These are phyloP conservation scores for Sclerotinia subarctica DNA, from an alignment of 2,329 filamentous ascomycete species.

Conservation along the genomic window DNA sequence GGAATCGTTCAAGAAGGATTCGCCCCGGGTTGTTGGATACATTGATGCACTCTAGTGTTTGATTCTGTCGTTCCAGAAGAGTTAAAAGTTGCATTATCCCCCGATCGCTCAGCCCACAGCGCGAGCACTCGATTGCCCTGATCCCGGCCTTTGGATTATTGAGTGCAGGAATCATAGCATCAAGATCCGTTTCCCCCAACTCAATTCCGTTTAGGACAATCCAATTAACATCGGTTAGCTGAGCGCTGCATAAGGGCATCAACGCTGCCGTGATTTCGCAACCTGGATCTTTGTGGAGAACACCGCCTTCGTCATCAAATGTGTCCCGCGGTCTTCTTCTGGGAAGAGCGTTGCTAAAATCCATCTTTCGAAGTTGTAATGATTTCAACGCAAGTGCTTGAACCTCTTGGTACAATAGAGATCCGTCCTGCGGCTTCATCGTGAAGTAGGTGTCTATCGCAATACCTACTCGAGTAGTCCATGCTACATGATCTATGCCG, in stretches of 20 bases:
- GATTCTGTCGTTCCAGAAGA: conserved; percentile 61
- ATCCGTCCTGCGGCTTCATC: conserved; percentile 40
- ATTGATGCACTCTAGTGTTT: conserved; percentile 64
- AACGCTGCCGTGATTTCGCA: conserved; percentile 69
- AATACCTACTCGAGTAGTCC: conserved; percentile 51
- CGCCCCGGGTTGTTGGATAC: conserved; percentile 65
- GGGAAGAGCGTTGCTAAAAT: conserved; percentile 62
- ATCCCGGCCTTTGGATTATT: conserved; percentile 63
- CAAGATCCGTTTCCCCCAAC: conserved; percentile 68
- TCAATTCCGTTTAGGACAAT: conserved; percentile 65
- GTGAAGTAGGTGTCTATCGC: conserved; percentile 35
- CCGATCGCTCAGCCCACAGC: conserved; percentile 58
- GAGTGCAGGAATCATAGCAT: conserved; percentile 61
- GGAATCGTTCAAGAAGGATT: conserved; percentile 61
- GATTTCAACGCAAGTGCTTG: conserved; percentile 65
- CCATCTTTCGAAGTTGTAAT: conserved; percentile 58
- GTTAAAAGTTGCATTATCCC: conserved; percentile 61
- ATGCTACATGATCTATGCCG: conserved; percentile 60
- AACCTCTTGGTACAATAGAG: conserved; percentile 65
- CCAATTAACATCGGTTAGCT: conserved; percentile 69
- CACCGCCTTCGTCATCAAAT: conserved; percentile 46
- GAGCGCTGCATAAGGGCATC: conserved; percentile 63
- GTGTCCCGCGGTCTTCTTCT: conserved; percentile 47
- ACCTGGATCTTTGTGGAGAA: conserved; percentile 55
- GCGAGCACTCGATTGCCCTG: conserved; percentile 63